These are phyloP conservation scores for Nicotiana knightiana DNA, from an alignment of 257 asterid species.

Conservation along the genomic window DNA sequence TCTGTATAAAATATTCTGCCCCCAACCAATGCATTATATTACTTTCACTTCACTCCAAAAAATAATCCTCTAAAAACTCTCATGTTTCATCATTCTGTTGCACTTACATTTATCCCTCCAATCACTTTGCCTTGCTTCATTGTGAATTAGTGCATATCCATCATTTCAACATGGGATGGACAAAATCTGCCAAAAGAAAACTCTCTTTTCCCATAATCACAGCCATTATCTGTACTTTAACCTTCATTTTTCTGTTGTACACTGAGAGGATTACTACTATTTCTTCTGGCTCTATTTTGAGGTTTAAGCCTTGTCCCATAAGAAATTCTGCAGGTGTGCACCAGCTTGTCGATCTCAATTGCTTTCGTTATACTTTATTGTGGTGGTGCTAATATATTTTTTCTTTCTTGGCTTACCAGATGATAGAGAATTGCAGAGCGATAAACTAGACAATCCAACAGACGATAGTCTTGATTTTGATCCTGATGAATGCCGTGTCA, in stretches of 20 bases:
- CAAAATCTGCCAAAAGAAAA: conserved; percentile 34
- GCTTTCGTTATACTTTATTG: neutral
- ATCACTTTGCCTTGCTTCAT: neutral
- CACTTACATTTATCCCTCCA: neutral
- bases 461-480: conserved; percentile 74
- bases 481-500: conserved; percentile 65
- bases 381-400: neutral
- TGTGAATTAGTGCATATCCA: neutral
- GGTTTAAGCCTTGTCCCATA: conserved; percentile 48
- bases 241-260: conserved; percentile 47
- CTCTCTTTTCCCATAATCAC: conserved; percentile 21
- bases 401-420: conserved; percentile 18
- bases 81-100: conserved; percentile 20
- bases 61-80: conserved; percentile 17
- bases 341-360: neutral
- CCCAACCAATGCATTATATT: conserved; percentile 6
- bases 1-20: neutral
- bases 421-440: conserved; percentile 19
- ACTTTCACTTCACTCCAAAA: conserved; percentile 62
- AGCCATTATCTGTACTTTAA: conserved; percentile 31
- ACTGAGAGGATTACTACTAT: conserved; percentile 43
- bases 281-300: conserved; percentile 23
- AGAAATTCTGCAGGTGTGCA: conserved; percentile 22
- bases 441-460: conserved; percentile 36
- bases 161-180: conserved; percentile 36